Evolutionary conservation across 2,329 filamentous ascomycete species (phyloP), one percentile per base, ranked within the genome.

Genomic region (Beauveria brongniartii): DNA sequence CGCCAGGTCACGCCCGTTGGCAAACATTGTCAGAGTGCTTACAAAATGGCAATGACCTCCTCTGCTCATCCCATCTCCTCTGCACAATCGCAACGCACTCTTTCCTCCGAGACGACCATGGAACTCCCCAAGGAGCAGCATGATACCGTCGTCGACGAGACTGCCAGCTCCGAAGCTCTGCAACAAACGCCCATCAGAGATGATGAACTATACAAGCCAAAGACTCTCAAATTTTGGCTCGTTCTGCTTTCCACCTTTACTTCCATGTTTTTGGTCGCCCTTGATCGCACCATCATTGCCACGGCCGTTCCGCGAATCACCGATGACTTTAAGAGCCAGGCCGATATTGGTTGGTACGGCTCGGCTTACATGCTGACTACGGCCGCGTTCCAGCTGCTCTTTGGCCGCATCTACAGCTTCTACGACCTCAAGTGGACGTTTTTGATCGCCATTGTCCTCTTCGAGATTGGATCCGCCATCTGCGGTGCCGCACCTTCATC

Each of bases 301-400:
- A 59, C 62, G 3, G 55, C 80, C n/a, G 76, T 80, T 22, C 79
- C 80, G 3, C 70, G 72, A 30, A 82, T 82, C 66, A 80, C 78
- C 5, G 74, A 80, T 64, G 78, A 81, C 28, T 82, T 82, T 67
- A 72, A 79, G 53, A 79, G 80, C 55, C 71, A 83, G 5, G 78
- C 77, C 5, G 82, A 86, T 63, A 81, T 86, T 58, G 82, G 81
- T 55, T 86, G 83, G 83, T 85, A 85, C 68, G 81, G 80, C 3
- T 81, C 80, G 53, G 78, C 80, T 7, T 83, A 83, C 68, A 81
- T 86, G 76, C 73, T 87, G 64, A 84, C 83, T 14, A 82, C 81
- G 2, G 78, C 81, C 7, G 80, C 80, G n/a, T 74, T 71, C 22
- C 79, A 82, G 65, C 73, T 82, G 3, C 67, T 82, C 9, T 83